Evolutionary conservation across 352 stramenopile species (phyloP), one percentile per base, ranked within the genome.

Genomic region (Phytopythium aichiense): DNA sequence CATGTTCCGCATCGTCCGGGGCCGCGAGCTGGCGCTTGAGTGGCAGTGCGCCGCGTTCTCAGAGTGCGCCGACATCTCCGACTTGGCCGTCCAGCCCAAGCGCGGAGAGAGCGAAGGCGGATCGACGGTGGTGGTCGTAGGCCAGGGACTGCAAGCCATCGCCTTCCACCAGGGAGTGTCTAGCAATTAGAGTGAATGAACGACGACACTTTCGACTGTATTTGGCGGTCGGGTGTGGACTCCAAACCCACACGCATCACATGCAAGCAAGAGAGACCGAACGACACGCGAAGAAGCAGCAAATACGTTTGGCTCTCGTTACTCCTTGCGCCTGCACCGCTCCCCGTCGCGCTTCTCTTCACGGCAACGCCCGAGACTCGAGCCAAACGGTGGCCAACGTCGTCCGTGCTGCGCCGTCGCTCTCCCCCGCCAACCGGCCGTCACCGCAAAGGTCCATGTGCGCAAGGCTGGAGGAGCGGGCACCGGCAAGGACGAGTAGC

Each of bases 11-110:
- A 71, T 86, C 48, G 13, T 59, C 28, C 35, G 53, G 12, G 52
- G 59, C 4, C 54, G 31, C 22, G 46, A 30, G 35, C 63, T 42
- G 28, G 33, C 52, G 2, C 66, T 92, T 16, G 59, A 77, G 31
- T 92, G 84, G 80, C 72, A 76, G 65, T 68, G 71, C 58, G 78
- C 77, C 12, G 75, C 68, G 25, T 89, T 94, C 60, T 87, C 81
- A 0, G 87, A 95, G 52, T 92, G 81, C 35, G 87, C 87, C 20
- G 87, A 95, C 46, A 92, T 95, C 54, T 81, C 87, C 18, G 74
- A 85, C 53, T 38, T 95, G 6, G 71, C 73, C 0, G 66, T 92
- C 50, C 71, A 66, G 22, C 33, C 63, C 40, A 56, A 49, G 23
- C n/a, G 37, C n/a, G 40, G 48, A 6, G 37, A 56, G 20, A 37